phyloP scores from a whole-genome alignment of 2,329 filamentous ascomycete species.

The Cyphellophora europaea region DNA sequence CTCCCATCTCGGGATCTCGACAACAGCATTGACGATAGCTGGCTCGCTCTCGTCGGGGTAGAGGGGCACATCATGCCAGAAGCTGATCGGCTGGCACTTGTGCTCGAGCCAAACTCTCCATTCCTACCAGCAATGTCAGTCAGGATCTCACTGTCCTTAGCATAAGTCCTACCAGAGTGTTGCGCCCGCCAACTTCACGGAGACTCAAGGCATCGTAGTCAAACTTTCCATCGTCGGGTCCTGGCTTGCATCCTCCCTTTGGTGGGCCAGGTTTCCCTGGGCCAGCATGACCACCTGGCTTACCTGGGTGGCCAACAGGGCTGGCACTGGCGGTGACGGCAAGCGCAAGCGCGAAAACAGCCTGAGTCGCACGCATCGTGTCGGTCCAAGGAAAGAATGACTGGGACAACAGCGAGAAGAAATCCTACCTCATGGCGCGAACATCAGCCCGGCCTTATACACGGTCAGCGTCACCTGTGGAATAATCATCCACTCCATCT shows the following conservation, averaged over 20 bases:
- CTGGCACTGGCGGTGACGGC: neutral
- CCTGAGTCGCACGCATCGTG: neutral
- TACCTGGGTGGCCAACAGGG: neutral
- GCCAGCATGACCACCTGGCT: neutral
- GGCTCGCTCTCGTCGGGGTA: slow-evolving; percentile 1
- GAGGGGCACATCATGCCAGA: slow-evolving; percentile 4
- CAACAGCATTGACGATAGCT: slow-evolving; percentile 1
- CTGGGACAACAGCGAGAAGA: too few relatives aligned
- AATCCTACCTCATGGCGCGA: too few relatives aligned
- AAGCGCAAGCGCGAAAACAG: neutral
- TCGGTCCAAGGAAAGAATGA: too few relatives aligned
- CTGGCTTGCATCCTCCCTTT: neutral
- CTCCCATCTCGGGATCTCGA: slow-evolving; percentile 2
- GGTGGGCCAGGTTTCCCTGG: neutral
- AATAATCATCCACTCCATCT: too few relatives aligned
- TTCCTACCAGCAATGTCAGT: too few relatives aligned
- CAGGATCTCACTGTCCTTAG: too few relatives aligned
- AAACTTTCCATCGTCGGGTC: neutral
- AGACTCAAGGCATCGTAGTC: neutral
- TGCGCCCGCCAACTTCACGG: neutral
- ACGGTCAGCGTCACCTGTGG: too few relatives aligned
- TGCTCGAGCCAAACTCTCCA: neutral
- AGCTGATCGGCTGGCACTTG: neutral
- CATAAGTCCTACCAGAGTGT: neutral
- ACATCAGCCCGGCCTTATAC: too few relatives aligned